These are phyloP conservation scores for Suhomyces kilbournensis DNA, from an alignment of 805 yeast genomes.

Conservation along the genomic window DNA sequence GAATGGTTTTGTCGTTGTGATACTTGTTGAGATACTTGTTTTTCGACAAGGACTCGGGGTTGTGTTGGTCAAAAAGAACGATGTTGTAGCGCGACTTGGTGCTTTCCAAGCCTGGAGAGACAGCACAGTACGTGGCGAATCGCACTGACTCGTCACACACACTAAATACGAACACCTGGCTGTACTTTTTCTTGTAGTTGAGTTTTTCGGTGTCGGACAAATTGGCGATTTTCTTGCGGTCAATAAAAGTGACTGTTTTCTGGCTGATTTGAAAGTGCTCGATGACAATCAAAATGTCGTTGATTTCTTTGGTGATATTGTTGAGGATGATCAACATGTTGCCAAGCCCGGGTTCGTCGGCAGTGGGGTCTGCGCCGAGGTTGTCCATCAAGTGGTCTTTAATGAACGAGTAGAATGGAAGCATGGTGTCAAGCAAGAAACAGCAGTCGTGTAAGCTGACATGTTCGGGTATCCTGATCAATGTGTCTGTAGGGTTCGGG, in stretches of 20 bases:
- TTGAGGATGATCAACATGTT: constrained; percentile 28
- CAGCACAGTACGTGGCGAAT: constrained; percentile 18
- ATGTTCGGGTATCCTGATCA: constrained; percentile 27
- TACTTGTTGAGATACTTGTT: constrained; percentile 2
- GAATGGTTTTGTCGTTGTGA: constrained; percentile 15
- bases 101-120: constrained; percentile 27
- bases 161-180: constrained; percentile 22
- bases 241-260: constrained; percentile 8
- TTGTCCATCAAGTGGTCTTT: constrained; percentile 14
- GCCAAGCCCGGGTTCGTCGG: constrained; percentile 2
- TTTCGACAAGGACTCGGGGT: constrained; percentile 10
- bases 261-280: constrained; percentile 20
- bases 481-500: constrained; percentile 19
- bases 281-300: constrained; percentile 36
- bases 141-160: constrained; percentile 12
- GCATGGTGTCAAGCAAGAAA: constrained; percentile 29
- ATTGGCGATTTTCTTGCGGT: constrained; percentile 7
- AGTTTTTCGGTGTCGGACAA: constrained; percentile 9
- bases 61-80: constrained; percentile 17
- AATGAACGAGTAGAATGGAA: constrained; percentile 33
- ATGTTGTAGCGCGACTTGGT: constrained; percentile 24
- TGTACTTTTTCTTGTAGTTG: constrained; percentile 13
- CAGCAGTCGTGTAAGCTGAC: constrained; percentile 37
- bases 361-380: not conserved
- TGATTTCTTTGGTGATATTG: constrained; percentile 28